Evolutionary conservation across 1,139 yeast genomes (phyloP).

Genomic region (Pneumocystis canis): DNA sequence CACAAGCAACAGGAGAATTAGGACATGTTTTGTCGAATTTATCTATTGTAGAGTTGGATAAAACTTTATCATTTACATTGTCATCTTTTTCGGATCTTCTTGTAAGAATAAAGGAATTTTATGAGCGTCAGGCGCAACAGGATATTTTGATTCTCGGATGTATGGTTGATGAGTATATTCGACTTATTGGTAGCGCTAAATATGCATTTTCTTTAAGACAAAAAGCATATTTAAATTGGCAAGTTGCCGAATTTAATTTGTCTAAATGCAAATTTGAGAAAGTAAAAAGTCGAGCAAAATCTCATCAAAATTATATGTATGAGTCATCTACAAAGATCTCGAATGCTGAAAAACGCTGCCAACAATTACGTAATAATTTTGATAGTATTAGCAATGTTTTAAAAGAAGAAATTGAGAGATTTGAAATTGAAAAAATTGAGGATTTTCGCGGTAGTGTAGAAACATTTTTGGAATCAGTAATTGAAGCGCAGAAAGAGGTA

Average conservation of each 20-base stretch:
- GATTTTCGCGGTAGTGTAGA: constrained; percentile 88
- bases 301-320: constrained; percentile 50
- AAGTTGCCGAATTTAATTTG: constrained; percentile 38
- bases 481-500: constrained; percentile 81
- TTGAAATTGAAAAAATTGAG: constrained; percentile 62
- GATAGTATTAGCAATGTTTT: constrained; percentile 49
- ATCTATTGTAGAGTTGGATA: constrained; percentile 62
- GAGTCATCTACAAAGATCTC: constrained; percentile 43
- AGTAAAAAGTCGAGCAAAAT: constrained; percentile 38
- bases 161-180: constrained; percentile 73
- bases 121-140: constrained; percentile 69
- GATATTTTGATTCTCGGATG: constrained; percentile 78
- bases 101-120: constrained; percentile 50
- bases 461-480: constrained; percentile 74
- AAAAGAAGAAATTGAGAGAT: constrained; percentile 48
- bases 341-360: constrained; percentile 43
- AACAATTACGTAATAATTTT: constrained; percentile 44
- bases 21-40: constrained; percentile 40
- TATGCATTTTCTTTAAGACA: constrained; percentile 63
- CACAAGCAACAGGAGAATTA: constrained; percentile 51
- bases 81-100: constrained; percentile 61
- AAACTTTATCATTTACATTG: constrained; percentile 45
- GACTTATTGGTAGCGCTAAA: constrained; percentile 63
- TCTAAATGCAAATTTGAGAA: constrained; percentile 41
- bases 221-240: constrained; percentile 48